phyloP scores from a whole-genome alignment of 2,329 filamentous ascomycete genomes.

The Trichoderma atrobrunneum region DNA sequence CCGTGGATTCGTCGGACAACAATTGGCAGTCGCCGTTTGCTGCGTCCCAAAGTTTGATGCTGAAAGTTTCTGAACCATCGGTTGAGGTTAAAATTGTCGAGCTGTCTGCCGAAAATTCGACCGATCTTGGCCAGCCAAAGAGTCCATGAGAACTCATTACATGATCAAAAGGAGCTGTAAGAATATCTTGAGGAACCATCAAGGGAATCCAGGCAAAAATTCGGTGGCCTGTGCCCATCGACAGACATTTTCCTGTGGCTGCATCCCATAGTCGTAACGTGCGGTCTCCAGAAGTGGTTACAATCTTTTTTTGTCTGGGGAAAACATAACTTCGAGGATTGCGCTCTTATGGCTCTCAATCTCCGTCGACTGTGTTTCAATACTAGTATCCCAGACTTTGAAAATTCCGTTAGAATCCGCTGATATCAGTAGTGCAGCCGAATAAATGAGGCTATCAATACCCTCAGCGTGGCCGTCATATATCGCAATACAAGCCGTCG shows the following conservation, averaged over 20 bases:
- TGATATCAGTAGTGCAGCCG: not conserved
- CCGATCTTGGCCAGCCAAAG: not conserved
- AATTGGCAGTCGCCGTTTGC: not conserved
- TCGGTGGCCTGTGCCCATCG: not conserved
- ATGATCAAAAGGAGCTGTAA: not conserved
- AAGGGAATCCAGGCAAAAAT: not conserved
- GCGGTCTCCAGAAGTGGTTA: not conserved
- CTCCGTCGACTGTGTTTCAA: fast-evolving
- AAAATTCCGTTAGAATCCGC: not conserved
- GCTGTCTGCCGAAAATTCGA: not conserved
- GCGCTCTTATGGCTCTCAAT: not conserved
- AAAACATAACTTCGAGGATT: not conserved
- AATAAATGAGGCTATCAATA: not conserved
- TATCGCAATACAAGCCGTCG: not conserved
- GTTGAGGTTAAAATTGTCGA: not conserved
- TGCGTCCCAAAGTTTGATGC: not conserved
- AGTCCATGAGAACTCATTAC: not conserved
- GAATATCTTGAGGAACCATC: not conserved
- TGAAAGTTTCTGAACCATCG: not conserved
- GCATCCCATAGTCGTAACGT: not conserved
- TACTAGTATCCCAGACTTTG: not conserved
- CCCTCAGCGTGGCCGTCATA: not conserved
- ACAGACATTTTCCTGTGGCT: not conserved
- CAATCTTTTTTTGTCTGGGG: not conserved
- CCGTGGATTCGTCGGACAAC: not conserved